Evolutionary conservation across 1,284 basidiomycete species (phyloP).

Genomic region (Volvariella surrecta): DNA sequence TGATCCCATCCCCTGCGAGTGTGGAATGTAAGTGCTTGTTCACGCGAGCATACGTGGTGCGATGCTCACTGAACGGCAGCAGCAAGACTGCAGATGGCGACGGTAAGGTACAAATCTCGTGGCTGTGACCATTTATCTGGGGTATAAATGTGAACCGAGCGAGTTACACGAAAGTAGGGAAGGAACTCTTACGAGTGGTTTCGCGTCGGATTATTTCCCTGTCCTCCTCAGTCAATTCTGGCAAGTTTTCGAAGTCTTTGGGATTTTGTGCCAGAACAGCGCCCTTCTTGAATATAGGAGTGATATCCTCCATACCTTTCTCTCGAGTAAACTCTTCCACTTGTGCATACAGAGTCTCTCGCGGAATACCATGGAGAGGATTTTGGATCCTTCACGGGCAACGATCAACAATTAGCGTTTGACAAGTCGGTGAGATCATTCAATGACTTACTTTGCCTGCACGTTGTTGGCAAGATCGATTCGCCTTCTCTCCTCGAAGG

Average conservation of each 20-base stretch:
- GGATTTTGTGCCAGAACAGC: conserved; percentile 55
- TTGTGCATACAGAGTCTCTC: conserved; percentile 30
- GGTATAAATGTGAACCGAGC: conserved; percentile 3
- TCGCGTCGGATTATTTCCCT: conserved; percentile 39
- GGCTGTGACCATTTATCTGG: conserved; percentile 51
- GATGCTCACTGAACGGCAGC: conserved; percentile 48
- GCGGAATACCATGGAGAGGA: conserved; percentile 39
- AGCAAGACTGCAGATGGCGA: conserved; percentile 47
- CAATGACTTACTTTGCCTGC: conserved; percentile 26
- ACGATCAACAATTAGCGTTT: not conserved
- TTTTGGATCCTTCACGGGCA: conserved; percentile 37
- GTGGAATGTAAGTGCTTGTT: conserved; percentile 7
- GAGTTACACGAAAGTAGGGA: conserved; percentile 1
- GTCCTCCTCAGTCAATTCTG: conserved; percentile 45
- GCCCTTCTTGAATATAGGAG: conserved; percentile 39
- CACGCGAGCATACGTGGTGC: conserved; percentile 4
- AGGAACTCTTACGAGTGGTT: conserved; percentile 33
- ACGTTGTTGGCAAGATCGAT: conserved; percentile 29
- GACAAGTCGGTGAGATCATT: conserved; percentile 3
- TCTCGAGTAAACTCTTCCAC: conserved; percentile 39
- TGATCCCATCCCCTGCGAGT: conserved; percentile 47
- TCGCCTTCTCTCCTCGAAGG: conserved; percentile 14
- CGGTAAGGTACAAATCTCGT: conserved; percentile 41
- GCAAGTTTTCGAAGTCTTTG: conserved; percentile 37
- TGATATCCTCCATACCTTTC: conserved; percentile 36